These are phyloP conservation scores for Fonsecaea multimorphosa DNA, from an alignment of 2,329 filamentous ascomycete genomes.

Conservation along the genomic window DNA sequence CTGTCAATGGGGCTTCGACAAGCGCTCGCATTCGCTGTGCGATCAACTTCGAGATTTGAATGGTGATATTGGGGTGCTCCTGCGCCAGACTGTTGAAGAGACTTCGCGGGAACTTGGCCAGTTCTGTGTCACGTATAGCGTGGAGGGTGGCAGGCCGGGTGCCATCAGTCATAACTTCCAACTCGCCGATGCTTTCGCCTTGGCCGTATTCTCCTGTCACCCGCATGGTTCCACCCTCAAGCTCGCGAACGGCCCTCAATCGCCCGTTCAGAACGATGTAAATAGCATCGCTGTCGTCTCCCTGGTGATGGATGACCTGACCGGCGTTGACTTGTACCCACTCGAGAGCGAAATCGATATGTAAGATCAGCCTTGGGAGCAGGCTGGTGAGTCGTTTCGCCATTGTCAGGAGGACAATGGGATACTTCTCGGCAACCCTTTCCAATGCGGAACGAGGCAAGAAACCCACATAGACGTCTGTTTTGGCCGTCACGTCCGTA, in stretches of 20 bases:
- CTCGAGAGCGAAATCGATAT: slow-evolving; percentile 97
- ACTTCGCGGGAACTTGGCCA: slow-evolving; percentile 94
- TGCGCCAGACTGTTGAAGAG: slow-evolving; percentile 97
- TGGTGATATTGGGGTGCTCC: slow-evolving; percentile 96
- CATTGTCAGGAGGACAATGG: slow-evolving; percentile 91
- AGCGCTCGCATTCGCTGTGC: slow-evolving; percentile 90
- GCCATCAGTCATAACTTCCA: slow-evolving; percentile 96
- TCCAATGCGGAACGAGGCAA: slow-evolving; percentile 84
- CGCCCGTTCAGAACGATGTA: slow-evolving; percentile 97
- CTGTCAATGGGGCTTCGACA: slow-evolving; percentile 77
- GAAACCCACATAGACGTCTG: slow-evolving; percentile 97
- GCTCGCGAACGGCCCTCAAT: slow-evolving; percentile 81
- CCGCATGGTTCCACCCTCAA: slow-evolving; percentile 78
- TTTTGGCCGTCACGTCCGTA: slow-evolving; percentile 95
- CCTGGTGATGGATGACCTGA: slow-evolving; percentile 91
- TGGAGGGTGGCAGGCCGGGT: slow-evolving; percentile 88
- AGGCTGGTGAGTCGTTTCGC: slow-evolving; percentile 91
- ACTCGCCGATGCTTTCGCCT: slow-evolving; percentile 94
- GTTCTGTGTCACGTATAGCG: slow-evolving; percentile 93
- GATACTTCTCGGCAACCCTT: slow-evolving; percentile 89
- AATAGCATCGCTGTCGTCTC: slow-evolving; percentile 95
- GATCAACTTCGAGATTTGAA: slow-evolving; percentile 99
- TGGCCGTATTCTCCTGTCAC: slow-evolving; percentile 93
- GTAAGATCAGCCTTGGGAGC: slow-evolving; percentile 84
- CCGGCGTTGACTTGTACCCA: slow-evolving; percentile 97